A percentile compares a stretch with the other conserved stretches of the same genome.
Evolutionary conservation across 1,284 basidiomycete species (phyloP).

Genomic region (Naganishia cerealis): DNA sequence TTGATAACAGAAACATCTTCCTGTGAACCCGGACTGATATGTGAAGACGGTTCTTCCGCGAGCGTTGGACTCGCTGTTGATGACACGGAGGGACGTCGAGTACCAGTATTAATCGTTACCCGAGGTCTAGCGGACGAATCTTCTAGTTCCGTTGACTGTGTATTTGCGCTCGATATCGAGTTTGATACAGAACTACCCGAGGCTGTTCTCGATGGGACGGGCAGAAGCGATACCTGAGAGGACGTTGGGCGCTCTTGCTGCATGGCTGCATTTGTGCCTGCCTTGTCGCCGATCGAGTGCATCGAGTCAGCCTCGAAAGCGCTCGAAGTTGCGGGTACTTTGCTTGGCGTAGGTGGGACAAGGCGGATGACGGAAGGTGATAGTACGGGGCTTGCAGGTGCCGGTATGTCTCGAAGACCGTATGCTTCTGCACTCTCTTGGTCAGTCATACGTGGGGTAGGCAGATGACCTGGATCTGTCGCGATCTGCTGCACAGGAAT

Average conservation of each 20-base stretch:
- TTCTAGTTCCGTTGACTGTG: conserved; percentile 10
- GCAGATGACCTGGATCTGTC: background rate
- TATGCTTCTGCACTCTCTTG: no score
- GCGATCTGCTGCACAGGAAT: background rate
- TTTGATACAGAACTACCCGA: conserved; percentile 9
- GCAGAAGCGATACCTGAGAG: conserved; percentile 9
- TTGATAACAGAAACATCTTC: background rate
- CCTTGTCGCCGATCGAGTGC: background rate
- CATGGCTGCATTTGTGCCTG: background rate
- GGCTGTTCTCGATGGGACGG: conserved; percentile 7
- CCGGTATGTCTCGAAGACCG: background rate
- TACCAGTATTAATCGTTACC: conserved; percentile 17
- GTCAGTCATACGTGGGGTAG: background rate
- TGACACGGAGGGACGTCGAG: conserved; percentile 40
- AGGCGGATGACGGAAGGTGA: conserved; percentile 21
- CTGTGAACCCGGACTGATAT: conserved; percentile 2
- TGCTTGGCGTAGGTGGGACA: conserved; percentile 19
- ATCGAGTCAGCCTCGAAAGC: background rate
- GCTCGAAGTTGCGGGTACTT: background rate
- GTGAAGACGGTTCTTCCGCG: conserved; percentile 43
- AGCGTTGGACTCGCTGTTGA: conserved; percentile 36
- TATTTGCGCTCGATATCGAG: conserved; percentile 9
- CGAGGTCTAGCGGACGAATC: background rate
- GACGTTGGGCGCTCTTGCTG: background rate
- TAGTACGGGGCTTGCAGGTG: conserved; percentile 10